phyloP scores from a whole-genome alignment of 345 rosid genomes.

The Melaleuca alternifolia region DNA sequence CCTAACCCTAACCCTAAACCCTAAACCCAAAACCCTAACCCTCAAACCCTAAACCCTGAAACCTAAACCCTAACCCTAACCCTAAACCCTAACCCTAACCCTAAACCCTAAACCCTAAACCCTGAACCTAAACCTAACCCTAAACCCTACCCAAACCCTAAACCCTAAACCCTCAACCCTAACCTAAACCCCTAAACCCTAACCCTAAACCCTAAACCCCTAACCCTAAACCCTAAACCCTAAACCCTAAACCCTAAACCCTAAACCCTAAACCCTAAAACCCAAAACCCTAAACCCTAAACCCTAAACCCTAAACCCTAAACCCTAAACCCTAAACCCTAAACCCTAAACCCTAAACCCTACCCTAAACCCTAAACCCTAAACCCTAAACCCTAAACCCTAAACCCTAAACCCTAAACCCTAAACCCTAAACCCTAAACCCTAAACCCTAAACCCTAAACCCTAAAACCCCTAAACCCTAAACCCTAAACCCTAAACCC shows the following conservation, averaged over 20 bases:
- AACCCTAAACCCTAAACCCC: conserved; percentile 3
- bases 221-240: conserved; percentile 11
- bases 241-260: conserved; percentile 1
- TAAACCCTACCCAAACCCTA: conserved; percentile 7
- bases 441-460: background rate
- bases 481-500: too few relatives aligned
- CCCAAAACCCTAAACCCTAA: background rate
- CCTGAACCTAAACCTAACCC: conserved; percentile 4
- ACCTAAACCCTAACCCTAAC: too few relatives aligned
- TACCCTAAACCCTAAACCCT: background rate
- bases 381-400: background rate
- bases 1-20: too few relatives aligned
- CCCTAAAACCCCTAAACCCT: conserved; percentile 2
- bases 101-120: too few relatives aligned
- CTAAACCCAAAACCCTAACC: too few relatives aligned
- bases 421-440: background rate
- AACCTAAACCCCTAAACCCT: conserved; percentile 14
- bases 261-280: conserved; percentile 4
- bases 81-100: too few relatives aligned
- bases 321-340: background rate
- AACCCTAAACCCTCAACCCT: conserved; percentile 11
- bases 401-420: background rate
- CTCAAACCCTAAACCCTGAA: too few relatives aligned
- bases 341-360: background rate
- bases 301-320: background rate